phyloP scores from a whole-genome alignment of 345 rosid species.

The Fremontodendron californicum region DNA sequence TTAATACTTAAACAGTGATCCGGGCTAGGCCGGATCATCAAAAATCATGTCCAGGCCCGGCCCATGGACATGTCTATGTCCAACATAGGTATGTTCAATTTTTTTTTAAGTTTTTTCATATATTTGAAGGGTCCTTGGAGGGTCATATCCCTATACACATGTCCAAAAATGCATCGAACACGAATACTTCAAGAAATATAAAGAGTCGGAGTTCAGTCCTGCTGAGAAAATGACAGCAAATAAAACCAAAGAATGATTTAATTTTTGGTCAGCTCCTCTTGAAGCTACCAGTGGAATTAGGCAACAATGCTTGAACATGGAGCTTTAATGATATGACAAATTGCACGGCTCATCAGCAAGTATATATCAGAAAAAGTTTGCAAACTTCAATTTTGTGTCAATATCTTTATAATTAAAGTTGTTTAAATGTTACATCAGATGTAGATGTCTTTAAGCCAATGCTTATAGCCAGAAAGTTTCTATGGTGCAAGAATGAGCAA shows the following conservation, averaged over 20 bases:
- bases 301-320: background rate
- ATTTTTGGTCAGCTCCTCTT: background rate
- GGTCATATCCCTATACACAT: too few relatives aligned
- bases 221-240: background rate
- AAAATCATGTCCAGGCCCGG: too few relatives aligned
- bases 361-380: background rate
- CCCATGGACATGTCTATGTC: too few relatives aligned
- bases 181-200: too few relatives aligned
- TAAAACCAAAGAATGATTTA: background rate
- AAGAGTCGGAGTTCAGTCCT: too few relatives aligned
- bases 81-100: too few relatives aligned
- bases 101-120: too few relatives aligned
- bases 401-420: background rate
- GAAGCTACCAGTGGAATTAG: background rate
- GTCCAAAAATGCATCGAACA: too few relatives aligned
- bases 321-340: background rate
- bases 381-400: conserved; percentile 8
- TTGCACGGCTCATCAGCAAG: background rate
- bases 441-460: conserved; percentile 4
- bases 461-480: background rate
- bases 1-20: too few relatives aligned
- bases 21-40: too few relatives aligned
- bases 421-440: background rate
- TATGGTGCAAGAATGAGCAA: background rate
- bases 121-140: too few relatives aligned